phyloP scores from a whole-genome alignment of 352 stramenopile species.

The Pythium monospermum region DNA sequence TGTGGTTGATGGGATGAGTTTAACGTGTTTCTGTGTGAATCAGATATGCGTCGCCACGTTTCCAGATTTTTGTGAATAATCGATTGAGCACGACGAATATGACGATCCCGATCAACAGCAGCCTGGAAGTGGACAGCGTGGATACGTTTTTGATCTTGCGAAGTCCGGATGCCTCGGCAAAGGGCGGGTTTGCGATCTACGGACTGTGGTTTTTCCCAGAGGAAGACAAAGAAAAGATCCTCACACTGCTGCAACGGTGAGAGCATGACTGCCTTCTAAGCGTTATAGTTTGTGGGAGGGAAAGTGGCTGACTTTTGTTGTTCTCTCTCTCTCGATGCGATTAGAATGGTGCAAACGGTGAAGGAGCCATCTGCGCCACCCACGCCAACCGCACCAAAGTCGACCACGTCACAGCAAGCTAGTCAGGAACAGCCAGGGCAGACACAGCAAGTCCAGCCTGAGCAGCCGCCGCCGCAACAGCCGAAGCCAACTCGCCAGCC shows the following conservation, averaged over 20 bases:
- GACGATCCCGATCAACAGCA: conserved; percentile 63
- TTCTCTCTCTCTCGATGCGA: not conserved
- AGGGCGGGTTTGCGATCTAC: conserved; percentile 71
- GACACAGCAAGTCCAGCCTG: not conserved
- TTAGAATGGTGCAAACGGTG: conserved; percentile 55
- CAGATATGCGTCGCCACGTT: conserved; percentile 68
- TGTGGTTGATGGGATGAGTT: not conserved
- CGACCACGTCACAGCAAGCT: conserved; percentile 9
- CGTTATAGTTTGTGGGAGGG: not conserved
- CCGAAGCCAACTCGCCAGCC: conserved; percentile 12
- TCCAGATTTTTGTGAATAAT: conserved; percentile 89
- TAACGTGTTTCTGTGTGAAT: not conserved
- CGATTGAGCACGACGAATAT: conserved; percentile 87
- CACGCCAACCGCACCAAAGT: conserved; percentile 12
- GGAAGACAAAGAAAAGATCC: conserved; percentile 77
- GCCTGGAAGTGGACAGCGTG: conserved; percentile 75
- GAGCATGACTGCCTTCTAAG: no score
- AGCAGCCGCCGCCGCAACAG: conserved; percentile 13
- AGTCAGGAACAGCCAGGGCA: conserved; percentile 15
- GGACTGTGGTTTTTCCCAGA: conserved; percentile 87
- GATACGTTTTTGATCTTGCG: conserved; percentile 85
- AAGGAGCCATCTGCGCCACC: conserved; percentile 30
- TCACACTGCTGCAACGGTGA: conserved; percentile 66
- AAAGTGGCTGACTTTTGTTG: not conserved
- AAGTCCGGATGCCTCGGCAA: conserved; percentile 31